phyloP scores from a whole-genome alignment of 192 early-diverging fungal genomes.

The Coemansia sp. region DNA sequence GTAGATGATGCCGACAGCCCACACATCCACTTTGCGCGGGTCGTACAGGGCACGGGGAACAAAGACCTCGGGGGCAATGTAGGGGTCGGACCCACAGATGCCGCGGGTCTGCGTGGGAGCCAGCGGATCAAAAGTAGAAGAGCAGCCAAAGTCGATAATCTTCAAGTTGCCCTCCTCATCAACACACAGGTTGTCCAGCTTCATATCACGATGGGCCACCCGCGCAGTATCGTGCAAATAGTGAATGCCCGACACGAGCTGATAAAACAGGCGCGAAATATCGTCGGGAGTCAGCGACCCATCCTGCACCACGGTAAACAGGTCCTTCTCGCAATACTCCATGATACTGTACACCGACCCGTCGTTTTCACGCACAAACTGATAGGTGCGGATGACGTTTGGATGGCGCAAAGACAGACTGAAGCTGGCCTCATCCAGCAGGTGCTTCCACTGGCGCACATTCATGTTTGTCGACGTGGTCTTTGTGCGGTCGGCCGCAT shows the following conservation, averaged over 20 bases:
- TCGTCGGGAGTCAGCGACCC: constrained; percentile 68
- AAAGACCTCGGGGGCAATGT: constrained; percentile 92
- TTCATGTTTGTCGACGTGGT: constrained; percentile 34
- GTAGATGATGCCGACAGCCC: constrained; percentile 85
- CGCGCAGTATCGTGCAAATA: constrained; percentile 72
- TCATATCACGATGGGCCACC: constrained; percentile 83
- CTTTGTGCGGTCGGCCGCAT: constrained; percentile 28
- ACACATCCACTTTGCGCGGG: constrained; percentile 80
- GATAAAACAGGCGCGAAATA: constrained; percentile 77
- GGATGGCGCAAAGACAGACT: constrained; percentile 64
- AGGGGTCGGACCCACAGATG: constrained; percentile 87
- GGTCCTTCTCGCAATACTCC: constrained; percentile 90
- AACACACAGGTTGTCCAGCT: constrained; percentile 81
- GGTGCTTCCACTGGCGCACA: constrained; percentile 48
- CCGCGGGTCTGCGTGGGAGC: constrained; percentile 69
- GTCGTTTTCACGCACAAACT: constrained; percentile 66
- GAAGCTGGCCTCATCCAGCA: constrained; percentile 50
- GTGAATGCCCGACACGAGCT: constrained; percentile 67
- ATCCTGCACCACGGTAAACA: constrained; percentile 77
- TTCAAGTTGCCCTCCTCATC: constrained; percentile 70
- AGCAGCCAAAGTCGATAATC: constrained; percentile 89
- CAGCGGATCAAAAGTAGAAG: constrained; percentile 67
- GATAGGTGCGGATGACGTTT: constrained; percentile 71
- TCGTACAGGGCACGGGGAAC: constrained; percentile 64
- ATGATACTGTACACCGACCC: constrained; percentile 68